Evolutionary conservation across 1,284 basidiomycete genomes (phyloP).

Genomic region (Cryptococcus sp.): DNA sequence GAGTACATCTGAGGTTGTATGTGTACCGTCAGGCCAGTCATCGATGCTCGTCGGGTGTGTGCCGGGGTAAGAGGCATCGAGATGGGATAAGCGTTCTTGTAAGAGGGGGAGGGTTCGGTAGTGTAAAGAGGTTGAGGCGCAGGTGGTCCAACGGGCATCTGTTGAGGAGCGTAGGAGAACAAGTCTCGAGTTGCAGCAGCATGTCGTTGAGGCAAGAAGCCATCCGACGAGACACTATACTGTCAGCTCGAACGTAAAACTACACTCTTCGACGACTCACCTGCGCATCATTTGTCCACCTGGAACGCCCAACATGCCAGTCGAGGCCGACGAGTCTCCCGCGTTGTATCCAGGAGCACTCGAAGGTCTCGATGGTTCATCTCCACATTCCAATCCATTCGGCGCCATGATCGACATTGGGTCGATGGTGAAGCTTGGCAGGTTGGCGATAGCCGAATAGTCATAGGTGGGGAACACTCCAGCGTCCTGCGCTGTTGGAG

Average conservation of each 20-base stretch:
- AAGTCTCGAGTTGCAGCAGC: slow-evolving; percentile 29
- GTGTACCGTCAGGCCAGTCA: slow-evolving; percentile 19
- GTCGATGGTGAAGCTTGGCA: slow-evolving; percentile 19
- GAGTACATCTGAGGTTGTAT: slow-evolving; percentile 22
- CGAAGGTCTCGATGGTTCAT: slow-evolving; percentile 20
- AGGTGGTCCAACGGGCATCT: slow-evolving; percentile 11
- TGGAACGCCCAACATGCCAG: slow-evolving; percentile 27
- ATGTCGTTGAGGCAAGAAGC: slow-evolving; percentile 17
- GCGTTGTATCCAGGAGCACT: slow-evolving; percentile 26
- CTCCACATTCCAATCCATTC: slow-evolving; percentile 31
- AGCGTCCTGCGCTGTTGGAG: slow-evolving; percentile 20
- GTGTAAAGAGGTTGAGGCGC: slow-evolving; percentile 25
- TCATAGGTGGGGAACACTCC: slow-evolving; percentile 9
- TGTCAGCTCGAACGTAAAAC: background rate
- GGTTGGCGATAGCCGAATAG: slow-evolving; percentile 5
- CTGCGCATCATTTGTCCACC: slow-evolving; percentile 29
- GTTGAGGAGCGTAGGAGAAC: slow-evolving; percentile 31
- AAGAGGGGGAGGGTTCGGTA: slow-evolving; percentile 21
- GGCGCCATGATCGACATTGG: slow-evolving; percentile 22
- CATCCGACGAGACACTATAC: slow-evolving; percentile 24
- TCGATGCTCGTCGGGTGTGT: slow-evolving; percentile 5
- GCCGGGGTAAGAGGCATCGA: slow-evolving; percentile 18
- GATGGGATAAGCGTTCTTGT: slow-evolving; percentile 9
- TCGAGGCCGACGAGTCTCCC: slow-evolving; percentile 16
- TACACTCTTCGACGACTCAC: slow-evolving; percentile 14